Evolutionary conservation across 2,329 filamentous ascomycete genomes (phyloP), one percentile per base, ranked within the genome.

Genomic region (Stenocarpella maydis): DNA sequence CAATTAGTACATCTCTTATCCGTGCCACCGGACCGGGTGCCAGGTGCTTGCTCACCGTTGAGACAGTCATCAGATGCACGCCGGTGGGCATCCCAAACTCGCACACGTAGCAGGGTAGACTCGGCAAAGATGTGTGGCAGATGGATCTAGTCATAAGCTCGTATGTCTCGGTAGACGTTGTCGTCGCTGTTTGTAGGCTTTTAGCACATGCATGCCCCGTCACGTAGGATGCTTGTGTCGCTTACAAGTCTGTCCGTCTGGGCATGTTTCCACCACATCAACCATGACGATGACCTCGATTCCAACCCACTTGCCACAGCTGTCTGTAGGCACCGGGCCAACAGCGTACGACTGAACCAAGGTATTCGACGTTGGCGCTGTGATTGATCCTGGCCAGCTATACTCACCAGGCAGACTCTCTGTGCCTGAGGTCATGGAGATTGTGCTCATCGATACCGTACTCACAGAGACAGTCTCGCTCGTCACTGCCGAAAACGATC

Each of bases 51-150:
- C 73, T 71, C 70, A 76, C 75, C 41, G 73, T 53, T 10, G 75
- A 76, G 45, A 77, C 75, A 2, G 77, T 78, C 31, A 74, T 69
- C 10, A 71, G 66, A 60, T 75, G 71, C 19, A 69, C 67, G 7
- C 71, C 60, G 3, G 74, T 28, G 15, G 73, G 73, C 4, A 73
- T 69, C 34, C 73, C 70, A 37, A 75, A 66, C n/a, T 75, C 71
- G 63, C 77, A 78, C 6, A 75, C 72, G 41, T 78, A 79, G 69
- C 76, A 79, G 3, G 77, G 77, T 15, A 66, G 66, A 45, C 73
- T 73, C 7, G 73, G 65, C 17, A 72, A 73, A 5, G 72, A 72
- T 3, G 73, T 78, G 28, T 76, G 71, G 71, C 75, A 78, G 68
- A 78, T 77, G 10, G 77, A 74, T 9, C 75, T 72, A 5, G 73